Percentiles rank a stretch among this genome's conserved stretches.
These are phyloP conservation scores for Coniochaeta prunicola DNA, from an alignment of 2,329 filamentous ascomycete species.

Conservation along the genomic window DNA sequence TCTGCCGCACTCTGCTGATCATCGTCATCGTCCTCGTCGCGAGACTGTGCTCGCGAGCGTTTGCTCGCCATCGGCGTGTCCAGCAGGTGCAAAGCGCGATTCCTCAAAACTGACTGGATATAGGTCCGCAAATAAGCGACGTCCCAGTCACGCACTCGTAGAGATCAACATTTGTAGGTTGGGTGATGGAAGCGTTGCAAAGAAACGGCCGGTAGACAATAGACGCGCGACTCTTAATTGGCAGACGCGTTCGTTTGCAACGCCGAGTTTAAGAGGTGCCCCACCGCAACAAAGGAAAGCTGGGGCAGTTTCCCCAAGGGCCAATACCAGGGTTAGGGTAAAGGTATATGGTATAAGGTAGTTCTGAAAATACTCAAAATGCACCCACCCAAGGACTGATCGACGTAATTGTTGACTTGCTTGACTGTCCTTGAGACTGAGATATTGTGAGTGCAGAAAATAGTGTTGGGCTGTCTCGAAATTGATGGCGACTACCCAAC, in stretches of 20 bases:
- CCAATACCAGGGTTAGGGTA: background rate
- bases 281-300: background rate
- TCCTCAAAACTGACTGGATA: no score
- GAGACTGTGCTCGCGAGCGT: slow-evolving; percentile 12
- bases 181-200: background rate
- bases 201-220: background rate
- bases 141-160: background rate
- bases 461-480: no score
- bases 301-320: background rate
- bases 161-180: background rate
- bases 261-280: background rate
- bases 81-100: background rate
- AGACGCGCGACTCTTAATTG: background rate
- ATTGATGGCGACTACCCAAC: no score
- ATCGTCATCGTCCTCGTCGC: slow-evolving; percentile 11
- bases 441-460: no score
- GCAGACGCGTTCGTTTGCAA: background rate
- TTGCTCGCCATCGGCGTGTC: slow-evolving; percentile 2
- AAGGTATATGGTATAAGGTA: no score
- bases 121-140: no score
- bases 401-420: no score
- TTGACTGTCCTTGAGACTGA: no score
- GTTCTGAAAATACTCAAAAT: no score
- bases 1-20: slow-evolving; percentile 3
- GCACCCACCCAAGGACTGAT: no score